A percentile compares a stretch with the other conserved stretches of the same genome.
Evolutionary conservation across 495 filamentous ascomycete genomes (phyloP).

Genomic region (Lasiosphaeria ovina): DNA sequence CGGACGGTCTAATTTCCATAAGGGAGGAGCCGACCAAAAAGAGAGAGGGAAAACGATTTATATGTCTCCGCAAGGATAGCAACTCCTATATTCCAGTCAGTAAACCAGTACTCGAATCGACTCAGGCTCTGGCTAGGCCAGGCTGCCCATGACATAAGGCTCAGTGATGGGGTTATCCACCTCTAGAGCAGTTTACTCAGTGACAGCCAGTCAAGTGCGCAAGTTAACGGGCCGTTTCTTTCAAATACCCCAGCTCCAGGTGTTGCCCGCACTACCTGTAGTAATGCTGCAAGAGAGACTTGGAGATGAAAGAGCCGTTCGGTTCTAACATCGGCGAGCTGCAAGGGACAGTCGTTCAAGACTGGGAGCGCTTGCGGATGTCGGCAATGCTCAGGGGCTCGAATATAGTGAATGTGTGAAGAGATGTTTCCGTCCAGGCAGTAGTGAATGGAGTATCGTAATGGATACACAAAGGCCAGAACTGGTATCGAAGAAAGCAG

Average conservation of each 20-base stretch:
- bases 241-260: not conserved
- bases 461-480: not conserved
- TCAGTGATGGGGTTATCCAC: not conserved
- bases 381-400: not conserved
- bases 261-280: not conserved
- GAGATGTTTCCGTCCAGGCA: not conserved
- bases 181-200: not conserved
- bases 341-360: no score
- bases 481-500: not conserved
- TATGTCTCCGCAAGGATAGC: slow-evolving; percentile 21
- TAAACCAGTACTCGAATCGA: not conserved
- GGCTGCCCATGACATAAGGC: not conserved
- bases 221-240: not conserved
- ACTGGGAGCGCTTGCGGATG: not conserved
- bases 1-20: slow-evolving; percentile 26
- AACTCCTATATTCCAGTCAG: slow-evolving; percentile 13
- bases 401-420: not conserved
- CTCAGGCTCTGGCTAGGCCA: not conserved
- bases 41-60: slow-evolving; percentile 6
- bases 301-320: not conserved
- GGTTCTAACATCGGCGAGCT: no score
- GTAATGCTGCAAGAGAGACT: not conserved
- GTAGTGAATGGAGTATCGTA: not conserved
- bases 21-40: not conserved
- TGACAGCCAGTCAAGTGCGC: not conserved